Conservation (phyloP, 768 basidiomycete species). For the Paxillus ammoniavirescens region DNA sequence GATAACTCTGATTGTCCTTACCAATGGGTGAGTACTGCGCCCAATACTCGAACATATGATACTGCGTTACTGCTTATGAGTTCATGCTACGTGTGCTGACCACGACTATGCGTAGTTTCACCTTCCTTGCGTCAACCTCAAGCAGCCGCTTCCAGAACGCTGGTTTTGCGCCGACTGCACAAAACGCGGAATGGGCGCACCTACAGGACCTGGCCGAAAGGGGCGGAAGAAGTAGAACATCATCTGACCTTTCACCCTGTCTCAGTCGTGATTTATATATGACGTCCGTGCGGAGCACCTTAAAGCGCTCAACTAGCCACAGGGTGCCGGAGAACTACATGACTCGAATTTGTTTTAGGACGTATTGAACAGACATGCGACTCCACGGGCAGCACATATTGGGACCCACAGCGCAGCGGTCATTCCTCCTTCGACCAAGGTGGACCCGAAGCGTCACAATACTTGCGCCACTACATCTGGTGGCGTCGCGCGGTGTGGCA, state of each 20-base stretch:
- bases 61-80: slow-evolving; percentile 1
- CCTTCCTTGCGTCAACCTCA: slow-evolving; percentile 57
- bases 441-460: too few species aligned
- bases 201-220: slow-evolving; percentile 33
- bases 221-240: slow-evolving; percentile 40
- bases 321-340: too few species aligned
- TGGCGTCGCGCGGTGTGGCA: not conserved
- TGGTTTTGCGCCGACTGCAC: slow-evolving; percentile 64
- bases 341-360: not conserved
- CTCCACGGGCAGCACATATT: not conserved
- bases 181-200: slow-evolving; percentile 34
- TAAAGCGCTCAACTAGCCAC: too few species aligned
- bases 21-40: slow-evolving; percentile 56
- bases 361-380: not conserved
- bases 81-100: slow-evolving; percentile 9
- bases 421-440: too few species aligned
- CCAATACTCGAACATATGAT: not conserved
- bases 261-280: not conserved
- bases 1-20: slow-evolving; percentile 54
- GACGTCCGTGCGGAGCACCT: not conserved
- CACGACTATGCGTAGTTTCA: slow-evolving; percentile 47
- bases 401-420: not conserved
- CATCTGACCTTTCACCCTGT: not conserved
- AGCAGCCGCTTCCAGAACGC: slow-evolving; percentile 51
- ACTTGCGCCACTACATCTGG: not conserved